Evolutionary conservation across 2,329 filamentous ascomycete species (phyloP), one percentile per base, ranked within the genome.

Genomic region (Diaporthe amygdali): DNA sequence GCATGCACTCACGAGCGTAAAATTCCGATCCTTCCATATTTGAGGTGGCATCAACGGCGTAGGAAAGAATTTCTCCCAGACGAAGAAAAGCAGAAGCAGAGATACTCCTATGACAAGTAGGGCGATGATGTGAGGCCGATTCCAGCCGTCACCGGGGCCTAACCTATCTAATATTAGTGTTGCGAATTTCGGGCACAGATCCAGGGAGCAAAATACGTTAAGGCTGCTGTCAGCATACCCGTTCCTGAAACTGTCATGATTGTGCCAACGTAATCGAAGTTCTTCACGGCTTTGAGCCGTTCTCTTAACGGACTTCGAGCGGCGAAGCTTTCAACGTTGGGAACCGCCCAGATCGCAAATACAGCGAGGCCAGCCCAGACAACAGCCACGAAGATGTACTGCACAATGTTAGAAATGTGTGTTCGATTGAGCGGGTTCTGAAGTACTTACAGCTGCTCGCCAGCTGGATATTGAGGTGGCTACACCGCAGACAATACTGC

Each of bases 321-420:
- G 25, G 5, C 14, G 25, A 52, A 39, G 34, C 7, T 56, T 27
- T 56, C 54, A 20, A 56, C 54, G 5, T 56, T n/a, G 5, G 54
- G 54, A n/a, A 56, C 54, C 54, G 54, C 54, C 54, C 54, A 56
- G n/a, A 56, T 3, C n/a, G 54, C 54, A 17, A 39, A 56, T 10
- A 39, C n/a, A 39, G 54, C 54, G 10, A 56, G 10, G 8, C 5
- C 32, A 17, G 54, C 54, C 54, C 34, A 56, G 3, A 56, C 34
- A 56, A 56, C 17, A 12, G 54, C 54, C 34, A 56, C 54, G 10
- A 56, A 56, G 5, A 56, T 56, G 34, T 56, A 56, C 54, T 56
- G 34, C 12, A 7, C 39, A 25, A 7, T 39, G 17, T 56, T 25
- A 56, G 34, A 27, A 56, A 2, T 27, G 2, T 17, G 5, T 1